Percentiles rank a stretch among this genome's conserved stretches.
Evolutionary conservation across 352 stramenopile species (phyloP).

Genomic region (Globisporangium heterothallicum): DNA sequence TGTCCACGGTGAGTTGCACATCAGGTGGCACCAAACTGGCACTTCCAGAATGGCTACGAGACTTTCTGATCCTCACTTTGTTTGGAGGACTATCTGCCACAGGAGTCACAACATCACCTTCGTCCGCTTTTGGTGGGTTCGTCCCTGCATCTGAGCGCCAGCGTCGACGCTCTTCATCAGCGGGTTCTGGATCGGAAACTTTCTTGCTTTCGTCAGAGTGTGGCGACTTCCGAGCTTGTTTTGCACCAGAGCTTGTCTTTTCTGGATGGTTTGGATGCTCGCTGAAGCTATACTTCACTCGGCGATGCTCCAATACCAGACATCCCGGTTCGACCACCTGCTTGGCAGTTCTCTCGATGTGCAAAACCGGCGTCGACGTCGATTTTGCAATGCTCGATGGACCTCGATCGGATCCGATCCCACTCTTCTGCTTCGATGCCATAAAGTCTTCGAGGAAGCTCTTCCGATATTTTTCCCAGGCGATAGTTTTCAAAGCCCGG

Average conservation of each 20-base stretch:
- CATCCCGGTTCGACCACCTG: slow-evolving; percentile 31
- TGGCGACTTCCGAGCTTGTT: slow-evolving; percentile 1
- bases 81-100: not conserved
- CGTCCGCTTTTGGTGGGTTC: not conserved
- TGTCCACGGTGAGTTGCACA: not conserved
- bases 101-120: not conserved
- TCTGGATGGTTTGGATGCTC: not conserved
- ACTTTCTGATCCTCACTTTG: not conserved
- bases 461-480: slow-evolving; percentile 76
- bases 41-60: slow-evolving; percentile 2
- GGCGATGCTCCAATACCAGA: slow-evolving; percentile 29
- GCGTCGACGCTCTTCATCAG: slow-evolving; percentile 3
- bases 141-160: slow-evolving; percentile 7
- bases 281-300: slow-evolving; percentile 2
- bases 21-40: not conserved
- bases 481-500: slow-evolving; percentile 67
- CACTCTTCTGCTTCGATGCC: slow-evolving; percentile 14
- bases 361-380: slow-evolving; percentile 28
- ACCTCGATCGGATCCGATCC: slow-evolving; percentile 14
- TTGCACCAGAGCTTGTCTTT: not conserved
- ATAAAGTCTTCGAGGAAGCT: slow-evolving; percentile 47
- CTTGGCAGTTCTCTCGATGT: slow-evolving; percentile 13
- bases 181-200: not conserved
- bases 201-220: not conserved
- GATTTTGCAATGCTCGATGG: slow-evolving; percentile 18